Evolutionary conservation across 768 basidiomycete genomes (phyloP), one percentile per base, ranked within the genome.

Genomic region (Mycena sanguinolenta): DNA sequence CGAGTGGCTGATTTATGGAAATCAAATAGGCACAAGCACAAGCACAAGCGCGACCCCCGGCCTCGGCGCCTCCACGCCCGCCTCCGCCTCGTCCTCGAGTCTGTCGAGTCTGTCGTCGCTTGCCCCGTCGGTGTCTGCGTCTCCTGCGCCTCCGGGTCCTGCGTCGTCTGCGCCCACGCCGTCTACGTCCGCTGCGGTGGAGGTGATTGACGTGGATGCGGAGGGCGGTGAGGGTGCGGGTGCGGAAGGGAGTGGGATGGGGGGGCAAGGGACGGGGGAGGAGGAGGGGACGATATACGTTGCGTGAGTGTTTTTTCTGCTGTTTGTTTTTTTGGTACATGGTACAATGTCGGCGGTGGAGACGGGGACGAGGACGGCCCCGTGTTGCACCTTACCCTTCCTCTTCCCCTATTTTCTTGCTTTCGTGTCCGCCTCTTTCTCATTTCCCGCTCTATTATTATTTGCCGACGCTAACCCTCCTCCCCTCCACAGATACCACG

Each of bases 301-400:
- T 67, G 95, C 95, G 92, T 95, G 81, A 79, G 94, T 92, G 27
- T 60, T 44, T 63, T n/a, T n/a, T n/a, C n/a, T n/a, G n/a, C 70
- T 63, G 39, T 39, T 7, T 39, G 3, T 39, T 34, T 34, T 34
- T 34, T 34, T 34, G 32, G 32, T n/a, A n/a, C n/a, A n/a, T n/a
- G n/a, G n/a, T n/a, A n/a, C n/a, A n/a, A n/a, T n/a, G n/a, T n/a
- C n/a, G n/a, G n/a, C n/a, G n/a, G n/a, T n/a, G n/a, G n/a, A n/a
- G n/a, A n/a, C n/a, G n/a, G n/a, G n/a, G n/a, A n/a, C n/a, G n/a
- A n/a, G n/a, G n/a, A n/a, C n/a, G n/a, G n/a, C 32, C 10, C 17
- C 30, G 17, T 32, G 17, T 16, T 21, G n/a, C n/a, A n/a, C 16
- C 4, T 54, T 28, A 19, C 17, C 4, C 21, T 17, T 28, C 34